Evolutionary conservation across 768 basidiomycete species (phyloP), one percentile per base, ranked within the genome.

Genomic region (Panaeolus papilionaceus): DNA sequence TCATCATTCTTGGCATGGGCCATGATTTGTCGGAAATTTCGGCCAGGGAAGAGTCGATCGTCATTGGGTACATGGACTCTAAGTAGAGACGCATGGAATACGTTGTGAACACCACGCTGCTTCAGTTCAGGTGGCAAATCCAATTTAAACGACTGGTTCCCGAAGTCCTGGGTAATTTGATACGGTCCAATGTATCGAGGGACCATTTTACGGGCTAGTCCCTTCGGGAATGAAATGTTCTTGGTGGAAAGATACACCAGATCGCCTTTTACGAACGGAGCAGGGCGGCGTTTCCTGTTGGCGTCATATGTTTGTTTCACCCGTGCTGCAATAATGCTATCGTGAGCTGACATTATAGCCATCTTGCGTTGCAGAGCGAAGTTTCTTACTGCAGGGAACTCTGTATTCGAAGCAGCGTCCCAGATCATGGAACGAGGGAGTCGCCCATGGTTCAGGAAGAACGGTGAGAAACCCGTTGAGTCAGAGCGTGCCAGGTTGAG

Each of bases 61-160:
- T 85, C 78, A 67, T 84, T 85, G 0, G 79, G 72, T 2, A 72
- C 8, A 40, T 79, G 77, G 0, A 73, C 71, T 0, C 73, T 18
- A 0, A 85, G 72, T 14, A 79, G 66, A 1, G 71, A 79, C 0
- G 76, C 70, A 64, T 85, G 81, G 69, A 72, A 73, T 9, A 72
- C 64, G 47, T 73, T 61, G 42, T 71, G 67, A 1, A 73, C 65
- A 14, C 72, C 75, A 6, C 66, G 38, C 8, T 67, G 75, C n/a
- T n/a, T n/a, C n/a, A n/a, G n/a, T n/a, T n/a, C n/a, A n/a, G n/a
- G n/a, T n/a, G n/a, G n/a, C n/a, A n/a, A n/a, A n/a, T n/a, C n/a
- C n/a, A n/a, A n/a, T n/a, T n/a, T n/a, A n/a, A n/a, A n/a, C n/a
- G n/a, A n/a, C n/a, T n/a, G n/a, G n/a, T n/a, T n/a, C n/a, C n/a